Conservation (phyloP, 148 eudicot genomes). For the Persicaria maculosa region DNA sequence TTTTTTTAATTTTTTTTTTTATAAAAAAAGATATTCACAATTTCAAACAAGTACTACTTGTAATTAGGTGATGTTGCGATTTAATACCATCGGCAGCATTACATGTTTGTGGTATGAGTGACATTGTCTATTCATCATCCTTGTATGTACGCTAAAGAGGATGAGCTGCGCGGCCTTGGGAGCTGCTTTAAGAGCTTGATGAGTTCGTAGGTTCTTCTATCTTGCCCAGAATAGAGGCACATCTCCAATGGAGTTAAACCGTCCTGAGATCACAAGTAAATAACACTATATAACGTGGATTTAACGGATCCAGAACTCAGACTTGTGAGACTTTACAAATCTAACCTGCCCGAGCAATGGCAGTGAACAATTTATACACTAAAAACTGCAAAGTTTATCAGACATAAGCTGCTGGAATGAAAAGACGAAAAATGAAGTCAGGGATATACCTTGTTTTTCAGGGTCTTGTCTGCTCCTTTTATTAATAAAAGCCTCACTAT, state of each 20-base stretch:
- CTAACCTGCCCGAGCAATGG: not conserved
- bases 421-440: not conserved
- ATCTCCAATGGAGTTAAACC: conserved; percentile 70
- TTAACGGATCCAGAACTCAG: not conserved
- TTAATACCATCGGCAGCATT: too few relatives aligned
- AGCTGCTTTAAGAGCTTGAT: conserved; percentile 65
- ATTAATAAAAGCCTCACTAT: conserved; percentile 80
- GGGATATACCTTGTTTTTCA: conserved; percentile 54
- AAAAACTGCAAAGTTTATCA: not conserved
- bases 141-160: not conserved
- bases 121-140: too few relatives aligned
- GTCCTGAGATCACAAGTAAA: conserved; percentile 35
- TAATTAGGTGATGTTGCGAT: too few relatives aligned
- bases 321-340: not conserved
- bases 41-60: too few relatives aligned
- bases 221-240: conserved; percentile 70
- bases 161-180: conserved; percentile 24
- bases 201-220: conserved; percentile 63
- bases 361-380: not conserved
- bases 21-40: too few relatives aligned
- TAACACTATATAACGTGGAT: not conserved
- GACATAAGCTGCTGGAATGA: not conserved
- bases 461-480: conserved; percentile 77
- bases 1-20: too few relatives aligned
- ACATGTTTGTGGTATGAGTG: too few relatives aligned